phyloP scores from a whole-genome alignment of 108 stramenopile species.

The Nannochloropsis gaditana region DNA sequence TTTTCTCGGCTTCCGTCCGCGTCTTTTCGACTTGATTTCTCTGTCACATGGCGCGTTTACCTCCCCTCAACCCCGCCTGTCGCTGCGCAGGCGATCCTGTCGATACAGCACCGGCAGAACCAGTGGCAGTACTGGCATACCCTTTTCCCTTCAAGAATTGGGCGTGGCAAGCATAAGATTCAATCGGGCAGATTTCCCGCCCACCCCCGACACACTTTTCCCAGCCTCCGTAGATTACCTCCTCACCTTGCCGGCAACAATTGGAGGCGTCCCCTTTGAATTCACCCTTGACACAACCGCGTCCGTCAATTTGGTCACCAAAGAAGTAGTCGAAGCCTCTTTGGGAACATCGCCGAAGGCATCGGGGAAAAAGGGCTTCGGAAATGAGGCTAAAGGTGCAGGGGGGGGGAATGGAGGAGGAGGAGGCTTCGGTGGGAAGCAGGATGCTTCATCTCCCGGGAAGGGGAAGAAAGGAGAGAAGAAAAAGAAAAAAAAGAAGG shows the following conservation, averaged over 20 bases:
- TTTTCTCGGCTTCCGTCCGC: no score
- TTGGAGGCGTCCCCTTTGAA: not conserved
- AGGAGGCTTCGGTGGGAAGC: not conserved
- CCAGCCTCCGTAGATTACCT: not conserved
- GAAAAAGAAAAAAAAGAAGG: slow-evolving; percentile 4
- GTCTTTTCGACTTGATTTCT: no score
- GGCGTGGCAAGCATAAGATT: not conserved
- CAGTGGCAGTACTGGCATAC: no score
- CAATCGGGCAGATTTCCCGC: slow-evolving; percentile 5
- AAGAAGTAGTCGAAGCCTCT: not conserved
- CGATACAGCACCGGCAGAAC: no score
- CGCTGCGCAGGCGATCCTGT: no score
- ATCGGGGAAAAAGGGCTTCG: not conserved
- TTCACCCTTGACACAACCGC: not conserved
- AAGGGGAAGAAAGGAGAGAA: not conserved
- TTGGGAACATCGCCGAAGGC: not conserved
- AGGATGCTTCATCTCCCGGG: not conserved
- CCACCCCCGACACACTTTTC: not conserved
- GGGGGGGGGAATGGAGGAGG: not conserved
- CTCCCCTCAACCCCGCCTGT: no score
- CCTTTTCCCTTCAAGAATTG: not conserved
- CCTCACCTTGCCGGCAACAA: not conserved
- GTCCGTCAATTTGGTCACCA: not conserved
- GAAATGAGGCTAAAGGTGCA: no score
- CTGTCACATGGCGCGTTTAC: no score